Evolutionary conservation across 176 grass and related monocot genomes (phyloP).

Genomic region (Avena sativa): DNA sequence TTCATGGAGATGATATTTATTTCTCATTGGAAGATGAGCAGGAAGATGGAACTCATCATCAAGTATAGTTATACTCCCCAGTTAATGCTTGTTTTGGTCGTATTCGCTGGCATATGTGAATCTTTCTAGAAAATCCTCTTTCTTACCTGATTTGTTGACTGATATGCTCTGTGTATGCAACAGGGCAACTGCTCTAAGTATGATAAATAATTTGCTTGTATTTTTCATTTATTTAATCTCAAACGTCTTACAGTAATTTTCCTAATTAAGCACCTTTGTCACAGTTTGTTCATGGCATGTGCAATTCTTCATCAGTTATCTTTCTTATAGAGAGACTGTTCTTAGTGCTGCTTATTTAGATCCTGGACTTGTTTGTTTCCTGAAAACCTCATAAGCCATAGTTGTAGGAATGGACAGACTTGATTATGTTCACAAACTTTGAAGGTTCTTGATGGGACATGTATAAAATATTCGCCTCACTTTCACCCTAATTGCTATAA

Average conservation of each 20-base stretch:
- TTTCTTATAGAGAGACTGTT: conserved; percentile 18
- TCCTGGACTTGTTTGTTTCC: neutral
- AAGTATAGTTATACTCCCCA: conserved; percentile 59
- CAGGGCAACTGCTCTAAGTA: neutral
- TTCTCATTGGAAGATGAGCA: conserved; percentile 86
- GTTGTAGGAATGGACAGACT: neutral
- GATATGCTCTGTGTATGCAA: neutral
- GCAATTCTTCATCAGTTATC: neutral
- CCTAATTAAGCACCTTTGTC: neutral
- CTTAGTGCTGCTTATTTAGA: neutral
- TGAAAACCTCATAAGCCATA: neutral
- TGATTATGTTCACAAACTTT: neutral
- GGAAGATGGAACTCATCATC: conserved; percentile 76
- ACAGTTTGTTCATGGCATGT: neutral
- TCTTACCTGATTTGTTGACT: neutral
- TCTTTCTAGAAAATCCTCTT: conserved; percentile 7
- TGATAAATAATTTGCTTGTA: conserved; percentile 19
- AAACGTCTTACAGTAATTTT: neutral
- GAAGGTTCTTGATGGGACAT: conserved; percentile 6
- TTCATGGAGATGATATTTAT: conserved; percentile 98
- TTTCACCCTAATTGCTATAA: conserved; percentile 9
- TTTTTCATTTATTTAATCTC: conserved; percentile 7
- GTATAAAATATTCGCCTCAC: conserved; percentile 29
- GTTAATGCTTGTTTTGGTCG: conserved; percentile 25
- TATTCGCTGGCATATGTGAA: neutral